Base-by-base conservation (phyloP, 495 filamentous ascomycete genomes). In the Penicillium arizonense region DNA sequence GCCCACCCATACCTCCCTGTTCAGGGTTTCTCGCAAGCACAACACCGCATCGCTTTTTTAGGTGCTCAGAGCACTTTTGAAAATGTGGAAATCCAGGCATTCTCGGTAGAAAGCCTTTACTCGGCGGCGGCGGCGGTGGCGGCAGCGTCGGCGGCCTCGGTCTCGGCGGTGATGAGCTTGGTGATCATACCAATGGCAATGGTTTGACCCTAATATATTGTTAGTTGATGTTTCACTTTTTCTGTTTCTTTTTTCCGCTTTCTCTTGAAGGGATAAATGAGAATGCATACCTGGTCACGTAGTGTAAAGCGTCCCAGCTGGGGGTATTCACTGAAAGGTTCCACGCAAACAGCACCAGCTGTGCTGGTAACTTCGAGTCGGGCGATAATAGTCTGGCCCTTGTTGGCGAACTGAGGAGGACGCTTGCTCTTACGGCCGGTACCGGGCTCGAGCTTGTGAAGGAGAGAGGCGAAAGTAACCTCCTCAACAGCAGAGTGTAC, bases 121-220 rank as follows among this genome's bases (percentile, higher is more conserved):
- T 58, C 42, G 37, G 28, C 28, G 28, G 28, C 28, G 2, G 28
- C 28, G 28, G 28, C 28, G 28, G 28, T 7, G 8, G 28, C 28
- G 28, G 28, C 28, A 9, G 28, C 28, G 2, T 30, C 28, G 28
- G 28, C 28, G 28, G 53, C 52, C 28, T 71, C 67, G 28, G 74
- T 68, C 30, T 74, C 66, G 28, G 77, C 62, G 12, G 67, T 71
- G 64, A 87, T 81, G 26, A 96, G 80, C 77, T 90, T 96, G 43
- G 87, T 96, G 67, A 96, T 91, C 81, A 96, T 96, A 67, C 91
- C 91, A 70, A 96, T 96, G 37, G 91, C 91, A 72, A 96, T 91
- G 4, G 91, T 96, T 89, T 96, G 90, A 48, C 91, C 91, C 89
- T 91, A 53, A 14, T 53, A 44, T 13, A 16, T 37, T 37, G 43